Base-by-base conservation (phyloP, 1,284 basidiomycete genomes). In the Sporisorium exsertum region DNA sequence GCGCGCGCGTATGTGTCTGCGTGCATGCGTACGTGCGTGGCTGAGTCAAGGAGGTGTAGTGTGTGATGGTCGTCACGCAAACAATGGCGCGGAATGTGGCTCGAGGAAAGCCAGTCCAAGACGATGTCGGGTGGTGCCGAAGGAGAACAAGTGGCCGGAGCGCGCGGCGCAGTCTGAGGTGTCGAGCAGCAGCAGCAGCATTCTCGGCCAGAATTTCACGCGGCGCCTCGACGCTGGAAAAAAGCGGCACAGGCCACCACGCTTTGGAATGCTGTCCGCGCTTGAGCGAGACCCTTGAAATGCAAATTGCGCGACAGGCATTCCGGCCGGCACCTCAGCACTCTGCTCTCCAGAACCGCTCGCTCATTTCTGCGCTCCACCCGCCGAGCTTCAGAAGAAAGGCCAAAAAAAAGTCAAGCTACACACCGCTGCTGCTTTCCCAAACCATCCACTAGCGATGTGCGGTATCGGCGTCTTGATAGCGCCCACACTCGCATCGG, bases 381-480 rank as follows among this genome's bases (percentile, higher is more conserved):
- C 49, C 15, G 26, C 55, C 62, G 55, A 64, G 20, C 15, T 32
- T n/a, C 18, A 18, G 45, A 47, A 54, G 20, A 58, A 58, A 29
- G 18, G 32, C 24, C n/a, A n/a, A 22, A 33, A 32, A 35, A 51
- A 22, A 40, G 43, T 18, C 43, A n/a, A 26, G 33, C 8, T 40
- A 16, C 15, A 35, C 16, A 16, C 20, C 37, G 13, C 33, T 40
- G 8, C 33, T 24, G 6, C 5, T 12, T 8, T 37, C 27, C 24
- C 24, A 13, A n/a, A 13, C 24, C 50, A 49, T 22, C 27, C 20
- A 20, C 13, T 45, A 22, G 42, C 32, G 2, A 74, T 74, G 72
- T 74, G 72, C 49, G 72, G 72, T 13, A 74, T 74, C 26, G 72
- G 58, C 29, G 22, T 74, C 29, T 32, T 60, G 33, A 50, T 74